Base-by-base conservation (phyloP, 2,329 filamentous ascomycete species). In the Aspergillus fumigatiaffinis region DNA sequence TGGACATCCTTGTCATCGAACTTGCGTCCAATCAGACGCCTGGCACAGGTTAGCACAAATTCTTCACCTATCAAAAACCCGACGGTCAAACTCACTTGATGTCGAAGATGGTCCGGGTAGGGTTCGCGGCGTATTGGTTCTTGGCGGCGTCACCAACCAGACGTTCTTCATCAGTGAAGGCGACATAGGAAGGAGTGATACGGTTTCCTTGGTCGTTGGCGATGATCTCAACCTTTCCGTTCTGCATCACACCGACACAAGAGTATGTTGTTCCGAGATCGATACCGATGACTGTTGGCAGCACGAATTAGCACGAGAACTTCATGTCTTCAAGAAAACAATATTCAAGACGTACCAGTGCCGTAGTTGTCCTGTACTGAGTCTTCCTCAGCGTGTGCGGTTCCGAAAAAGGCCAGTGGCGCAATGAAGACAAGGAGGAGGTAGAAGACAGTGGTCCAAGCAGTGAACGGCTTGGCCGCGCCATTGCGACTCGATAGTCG, bases 161-260 rank as follows among this genome's bases (percentile, higher is more conserved):
- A 74, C 94, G 88, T 80, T 97, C 94, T 64, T 97, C 92, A 71
- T 97, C 92, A 77, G 92, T 97, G 79, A 96, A 96, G 72, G 91
- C 92, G 74, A 96, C 92, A 79, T 94, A 96, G 64, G 91, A 96
- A 55, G 92, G 92, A 69, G 92, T 96, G 68, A 96, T 96, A 82
- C 91, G 90, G 86, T 96, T 92, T 83, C 91, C 91, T 83, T 96
- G 92, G 79, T 96, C 91, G 83, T 96, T 96, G 79, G 91, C 90
- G 69, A 96, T 84, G 80, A 96, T 96, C 74, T 96, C 91, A 68
- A 96, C 91, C 80, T 93, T 94, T 76, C 92, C 92, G 76, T 91
- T 90, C 76, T 92, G 89, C 91, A 96, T 96, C 76, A 96, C 91
- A 88, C 90, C 92, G 70, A 96, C 91, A 79, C 92, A 96, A 71